Conservation (phyloP, 352 stramenopile species). For the Globisporangium yorkense region DNA sequence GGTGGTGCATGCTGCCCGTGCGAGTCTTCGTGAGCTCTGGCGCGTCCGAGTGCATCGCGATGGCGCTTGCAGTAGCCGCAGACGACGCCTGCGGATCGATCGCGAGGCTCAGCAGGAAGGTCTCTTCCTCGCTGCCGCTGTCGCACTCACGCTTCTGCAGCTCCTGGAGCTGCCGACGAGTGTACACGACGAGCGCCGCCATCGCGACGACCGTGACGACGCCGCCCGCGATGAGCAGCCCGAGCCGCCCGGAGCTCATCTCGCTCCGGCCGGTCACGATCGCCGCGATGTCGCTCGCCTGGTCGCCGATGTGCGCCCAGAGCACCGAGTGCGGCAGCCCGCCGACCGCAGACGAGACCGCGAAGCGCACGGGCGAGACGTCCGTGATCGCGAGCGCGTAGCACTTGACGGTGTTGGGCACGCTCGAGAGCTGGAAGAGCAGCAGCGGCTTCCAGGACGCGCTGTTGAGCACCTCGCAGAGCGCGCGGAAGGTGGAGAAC, state of each 20-base stretch:
- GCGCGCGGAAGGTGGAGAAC: slow-evolving; percentile 65
- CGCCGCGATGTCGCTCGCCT: slow-evolving; percentile 60
- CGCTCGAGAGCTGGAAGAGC: slow-evolving; percentile 71
- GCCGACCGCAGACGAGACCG: slow-evolving; percentile 45
- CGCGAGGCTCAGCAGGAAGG: slow-evolving; percentile 8
- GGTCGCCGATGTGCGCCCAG: slow-evolving; percentile 65
- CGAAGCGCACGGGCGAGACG: slow-evolving; percentile 48
- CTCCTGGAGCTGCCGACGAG: slow-evolving; percentile 44
- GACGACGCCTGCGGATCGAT: not conserved
- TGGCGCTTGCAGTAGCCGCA: not conserved
- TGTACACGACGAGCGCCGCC: slow-evolving; percentile 59
- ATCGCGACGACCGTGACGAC: slow-evolving; percentile 50
- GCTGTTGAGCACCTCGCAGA: slow-evolving; percentile 57
- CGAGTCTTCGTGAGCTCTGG: slow-evolving; percentile 22
- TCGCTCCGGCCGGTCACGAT: slow-evolving; percentile 47
- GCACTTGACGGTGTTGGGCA: slow-evolving; percentile 77
- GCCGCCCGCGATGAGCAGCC: slow-evolving; percentile 33
- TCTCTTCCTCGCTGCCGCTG: slow-evolving; percentile 45
- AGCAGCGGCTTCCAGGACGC: slow-evolving; percentile 71
- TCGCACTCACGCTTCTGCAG: slow-evolving; percentile 54
- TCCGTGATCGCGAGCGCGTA: slow-evolving; percentile 76
- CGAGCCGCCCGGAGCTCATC: slow-evolving; percentile 35
- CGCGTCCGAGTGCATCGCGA: slow-evolving; percentile 9
- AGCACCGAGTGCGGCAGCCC: slow-evolving; percentile 55
- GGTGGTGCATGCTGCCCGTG: slow-evolving; percentile 19